A percentile compares a stretch with the other conserved stretches of the same genome.
phyloP scores from a whole-genome alignment of 305 asterid species.

The Plantago rigida region DNA sequence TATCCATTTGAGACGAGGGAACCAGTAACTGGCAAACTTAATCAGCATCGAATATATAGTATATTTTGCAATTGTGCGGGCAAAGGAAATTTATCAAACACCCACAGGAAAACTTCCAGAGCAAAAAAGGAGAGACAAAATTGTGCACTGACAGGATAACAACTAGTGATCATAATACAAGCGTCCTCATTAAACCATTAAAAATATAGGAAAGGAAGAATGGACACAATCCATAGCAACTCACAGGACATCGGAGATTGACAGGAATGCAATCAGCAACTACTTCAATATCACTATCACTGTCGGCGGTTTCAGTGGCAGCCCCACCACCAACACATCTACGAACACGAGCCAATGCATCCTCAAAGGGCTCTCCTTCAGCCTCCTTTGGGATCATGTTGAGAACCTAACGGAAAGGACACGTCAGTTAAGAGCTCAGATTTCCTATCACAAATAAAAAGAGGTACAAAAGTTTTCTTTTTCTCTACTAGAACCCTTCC shows the following conservation, averaged over 20 bases:
- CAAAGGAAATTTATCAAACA: too few species aligned
- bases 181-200: too few species aligned
- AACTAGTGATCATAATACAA: too few species aligned
- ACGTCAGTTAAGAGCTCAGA: constrained; percentile 6
- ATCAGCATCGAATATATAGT: too few species aligned
- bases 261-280: constrained; percentile 83
- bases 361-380: constrained; percentile 83
- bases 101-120: too few species aligned
- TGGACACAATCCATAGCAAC: constrained; percentile 26
- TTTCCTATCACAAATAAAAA: constrained; percentile 17
- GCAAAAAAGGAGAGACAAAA: too few species aligned
- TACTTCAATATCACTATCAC: constrained; percentile 93
- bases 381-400: constrained; percentile 68
- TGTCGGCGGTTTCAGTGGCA: constrained; percentile 78
- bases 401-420: constrained; percentile 48
- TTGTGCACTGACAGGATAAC: too few species aligned
- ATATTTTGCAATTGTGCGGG: too few species aligned
- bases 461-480: constrained; percentile 22
- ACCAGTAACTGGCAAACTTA: too few species aligned
- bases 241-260: constrained; percentile 95
- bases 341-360: constrained; percentile 82
- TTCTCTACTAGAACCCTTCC: constrained; percentile 19
- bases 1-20: too few species aligned
- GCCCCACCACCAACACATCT: constrained; percentile 95
- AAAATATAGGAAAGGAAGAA: not conserved